phyloP scores from a whole-genome alignment of 805 yeast species.

The Saccharomyces kudriavzevii region DNA sequence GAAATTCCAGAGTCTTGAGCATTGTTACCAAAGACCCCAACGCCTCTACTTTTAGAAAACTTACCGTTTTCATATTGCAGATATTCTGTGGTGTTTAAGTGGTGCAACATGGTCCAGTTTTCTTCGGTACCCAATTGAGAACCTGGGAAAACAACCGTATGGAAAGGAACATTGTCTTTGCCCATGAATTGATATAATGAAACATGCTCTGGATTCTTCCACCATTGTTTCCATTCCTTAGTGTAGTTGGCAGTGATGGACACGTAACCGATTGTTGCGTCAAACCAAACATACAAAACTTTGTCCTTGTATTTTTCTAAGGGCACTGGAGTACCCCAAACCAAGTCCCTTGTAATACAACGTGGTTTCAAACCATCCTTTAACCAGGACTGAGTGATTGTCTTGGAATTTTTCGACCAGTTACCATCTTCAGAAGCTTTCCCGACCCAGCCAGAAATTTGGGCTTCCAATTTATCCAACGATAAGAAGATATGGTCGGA shows the following conservation, averaged over 20 bases:
- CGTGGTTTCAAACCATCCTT: conserved; percentile 88
- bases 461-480: conserved; percentile 76
- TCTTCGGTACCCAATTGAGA: conserved; percentile 83
- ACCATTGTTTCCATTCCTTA: conserved; percentile 77
- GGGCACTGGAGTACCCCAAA: conserved; percentile 99
- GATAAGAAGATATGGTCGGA: conserved; percentile 82
- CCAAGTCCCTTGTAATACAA: conserved; percentile 93
- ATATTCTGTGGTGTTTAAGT: conserved; percentile 90
- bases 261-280: conserved; percentile 94
- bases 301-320: conserved; percentile 75
- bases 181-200: conserved; percentile 96
- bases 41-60: conserved; percentile 94
- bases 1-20: conserved; percentile 89
- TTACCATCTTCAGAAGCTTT: conserved; percentile 61
- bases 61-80: conserved; percentile 97
- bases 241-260: conserved; percentile 94
- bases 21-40: conserved; percentile 97
- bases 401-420: conserved; percentile 88
- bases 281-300: conserved; percentile 97
- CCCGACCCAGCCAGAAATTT: conserved; percentile 62
- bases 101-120: conserved; percentile 84
- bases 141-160: conserved; percentile 95
- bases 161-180: conserved; percentile 98
- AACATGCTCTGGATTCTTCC: conserved; percentile 89
- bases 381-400: conserved; percentile 88